phyloP scores from a whole-genome alignment of 2,329 filamentous ascomycete species.

The Ilyonectria robusta region DNA sequence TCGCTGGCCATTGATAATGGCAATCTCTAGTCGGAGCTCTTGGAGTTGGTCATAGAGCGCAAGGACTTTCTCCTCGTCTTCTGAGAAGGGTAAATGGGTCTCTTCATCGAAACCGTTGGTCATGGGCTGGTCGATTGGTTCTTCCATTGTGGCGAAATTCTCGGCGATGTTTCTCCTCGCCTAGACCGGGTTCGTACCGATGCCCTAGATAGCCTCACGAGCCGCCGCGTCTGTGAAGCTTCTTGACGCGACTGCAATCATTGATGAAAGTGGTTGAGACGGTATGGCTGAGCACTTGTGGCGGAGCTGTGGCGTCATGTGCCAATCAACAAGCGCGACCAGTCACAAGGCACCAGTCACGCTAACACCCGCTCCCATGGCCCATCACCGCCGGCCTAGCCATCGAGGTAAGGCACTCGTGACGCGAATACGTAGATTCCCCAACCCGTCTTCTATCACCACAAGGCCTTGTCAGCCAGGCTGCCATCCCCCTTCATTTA shows the following conservation, averaged over 20 bases:
- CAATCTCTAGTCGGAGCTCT: slow-evolving; percentile 80
- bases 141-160: slow-evolving; percentile 43
- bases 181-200: not conserved
- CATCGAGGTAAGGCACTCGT: slow-evolving; percentile 39
- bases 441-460: slow-evolving; percentile 23
- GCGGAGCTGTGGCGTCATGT: slow-evolving; percentile 35
- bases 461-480: slow-evolving; percentile 32
- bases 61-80: slow-evolving; percentile 76
- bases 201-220: slow-evolving; percentile 7
- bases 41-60: slow-evolving; percentile 80
- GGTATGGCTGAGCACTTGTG: slow-evolving; percentile 37
- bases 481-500: slow-evolving; percentile 32
- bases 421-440: slow-evolving; percentile 44
- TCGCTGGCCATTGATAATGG: slow-evolving; percentile 71
- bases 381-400: slow-evolving; percentile 34
- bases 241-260: slow-evolving; percentile 1
- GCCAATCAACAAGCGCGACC: slow-evolving; percentile 36
- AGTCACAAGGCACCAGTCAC: slow-evolving; percentile 53
- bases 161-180: not conserved
- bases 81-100: slow-evolving; percentile 69
- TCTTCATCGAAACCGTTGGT: slow-evolving; percentile 51
- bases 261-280: slow-evolving; percentile 4
- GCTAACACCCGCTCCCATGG: slow-evolving; percentile 47
- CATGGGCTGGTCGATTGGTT: slow-evolving; percentile 49
- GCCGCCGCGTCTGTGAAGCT: slow-evolving; percentile 14